Percentiles rank a stretch among this genome's conserved stretches.
phyloP scores from a whole-genome alignment of 805 yeast genomes.

The Candida verbasci region DNA sequence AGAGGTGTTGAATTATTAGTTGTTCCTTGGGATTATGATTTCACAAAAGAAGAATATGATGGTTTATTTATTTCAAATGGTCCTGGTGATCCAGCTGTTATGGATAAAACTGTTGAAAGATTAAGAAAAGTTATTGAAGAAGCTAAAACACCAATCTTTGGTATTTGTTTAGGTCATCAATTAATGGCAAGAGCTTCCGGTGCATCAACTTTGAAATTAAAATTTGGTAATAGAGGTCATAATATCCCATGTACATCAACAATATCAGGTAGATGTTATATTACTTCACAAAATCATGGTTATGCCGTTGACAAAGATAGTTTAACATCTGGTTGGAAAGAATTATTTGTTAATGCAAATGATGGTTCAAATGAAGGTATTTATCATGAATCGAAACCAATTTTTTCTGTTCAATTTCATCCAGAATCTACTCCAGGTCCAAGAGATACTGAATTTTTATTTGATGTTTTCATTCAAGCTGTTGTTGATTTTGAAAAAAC shows the following conservation, averaged over 20 bases:
- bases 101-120: slow-evolving; percentile 62
- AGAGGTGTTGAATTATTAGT: slow-evolving; percentile 96
- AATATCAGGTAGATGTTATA: slow-evolving; percentile 92
- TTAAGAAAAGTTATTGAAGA: slow-evolving; percentile 54
- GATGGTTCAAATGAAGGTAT: slow-evolving; percentile 99
- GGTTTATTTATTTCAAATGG: slow-evolving; percentile 97
- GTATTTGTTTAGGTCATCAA: slow-evolving; percentile 98
- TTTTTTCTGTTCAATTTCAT: slow-evolving; percentile 97
- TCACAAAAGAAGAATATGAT: slow-evolving; percentile 75
- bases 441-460: slow-evolving; percentile 95
- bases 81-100: slow-evolving; percentile 97
- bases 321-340: slow-evolving; percentile 80
- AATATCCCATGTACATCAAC: slow-evolving; percentile 92
- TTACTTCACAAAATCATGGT: slow-evolving; percentile 98
- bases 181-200: slow-evolving; percentile 93
- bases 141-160: slow-evolving; percentile 85
- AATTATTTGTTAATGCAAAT: slow-evolving; percentile 90
- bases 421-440: slow-evolving; percentile 99
- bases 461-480: slow-evolving; percentile 85
- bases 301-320: slow-evolving; percentile 87
- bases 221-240: slow-evolving; percentile 99
- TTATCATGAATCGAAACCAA: slow-evolving; percentile 81
- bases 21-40: slow-evolving; percentile 94
- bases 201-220: slow-evolving; percentile 85
- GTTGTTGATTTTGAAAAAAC: slow-evolving; percentile 63